A percentile compares a stretch with the other conserved stretches of the same genome.
phyloP scores from a whole-genome alignment of 805 yeast species.

The Wickerhamiella galacta region DNA sequence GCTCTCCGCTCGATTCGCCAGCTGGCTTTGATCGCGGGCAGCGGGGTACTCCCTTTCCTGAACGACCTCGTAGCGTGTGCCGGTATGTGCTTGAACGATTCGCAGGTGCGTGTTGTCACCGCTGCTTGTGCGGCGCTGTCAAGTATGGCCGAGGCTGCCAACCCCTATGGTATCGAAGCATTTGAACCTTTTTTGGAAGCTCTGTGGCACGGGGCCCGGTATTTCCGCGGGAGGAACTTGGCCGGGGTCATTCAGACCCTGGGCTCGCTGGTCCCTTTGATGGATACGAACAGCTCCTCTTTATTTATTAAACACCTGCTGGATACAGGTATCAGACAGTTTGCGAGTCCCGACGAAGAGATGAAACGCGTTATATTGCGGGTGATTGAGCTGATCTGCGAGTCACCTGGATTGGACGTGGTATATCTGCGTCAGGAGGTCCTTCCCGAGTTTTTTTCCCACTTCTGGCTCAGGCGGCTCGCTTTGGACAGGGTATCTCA shows the following conservation, averaged over 20 bases:
- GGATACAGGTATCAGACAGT: conserved; percentile 50
- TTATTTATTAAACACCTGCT: conserved; percentile 65
- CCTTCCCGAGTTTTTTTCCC: conserved; percentile 42
- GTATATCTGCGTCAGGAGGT: conserved; percentile 35
- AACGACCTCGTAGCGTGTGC: conserved; percentile 48
- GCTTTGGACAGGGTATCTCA: conserved; percentile 38
- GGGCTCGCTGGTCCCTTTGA: conserved; percentile 67
- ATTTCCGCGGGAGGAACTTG: conserved; percentile 60
- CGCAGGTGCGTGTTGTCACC: conserved; percentile 46
- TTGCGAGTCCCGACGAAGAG: conserved; percentile 70
- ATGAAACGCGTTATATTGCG: conserved; percentile 59
- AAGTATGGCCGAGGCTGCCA: conserved; percentile 60
- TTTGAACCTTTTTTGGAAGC: conserved; percentile 63
- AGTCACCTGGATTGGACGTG: conserved; percentile 37
- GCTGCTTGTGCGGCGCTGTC: conserved; percentile 58
- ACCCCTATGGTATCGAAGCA: conserved; percentile 81
- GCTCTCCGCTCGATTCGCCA: conserved; percentile 68
- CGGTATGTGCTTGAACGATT: conserved; percentile 43
- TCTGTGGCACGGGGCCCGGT: conserved; percentile 61
- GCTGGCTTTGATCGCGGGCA: conserved; percentile 49
- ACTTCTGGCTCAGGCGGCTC: conserved; percentile 69
- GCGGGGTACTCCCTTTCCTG: conserved; percentile 60
- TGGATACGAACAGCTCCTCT: conserved; percentile 68
- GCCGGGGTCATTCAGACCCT: conserved; percentile 64
- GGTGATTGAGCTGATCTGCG: conserved; percentile 50